Evolutionary conservation across 108 stramenopile genomes (phyloP).

Genomic region (Pseudonitzschia multiseries): DNA sequence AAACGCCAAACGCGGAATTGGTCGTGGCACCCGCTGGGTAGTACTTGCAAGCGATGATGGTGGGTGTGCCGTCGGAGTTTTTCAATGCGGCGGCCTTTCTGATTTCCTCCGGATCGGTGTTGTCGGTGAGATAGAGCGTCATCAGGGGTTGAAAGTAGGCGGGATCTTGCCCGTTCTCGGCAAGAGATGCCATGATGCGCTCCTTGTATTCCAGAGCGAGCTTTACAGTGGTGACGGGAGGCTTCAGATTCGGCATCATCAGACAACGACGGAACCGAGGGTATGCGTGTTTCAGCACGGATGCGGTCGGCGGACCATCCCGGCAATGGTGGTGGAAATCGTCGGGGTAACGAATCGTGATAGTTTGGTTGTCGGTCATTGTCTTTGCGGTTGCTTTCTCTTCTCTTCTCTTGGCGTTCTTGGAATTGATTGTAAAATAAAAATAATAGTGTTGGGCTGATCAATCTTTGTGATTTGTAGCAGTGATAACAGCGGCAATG

Average conservation of each 20-base stretch:
- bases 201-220: constrained; percentile 88
- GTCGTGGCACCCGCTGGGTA: constrained; percentile 99
- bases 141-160: constrained; percentile 71
- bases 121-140: constrained; percentile 97
- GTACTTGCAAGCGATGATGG: constrained; percentile 91
- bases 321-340: constrained; percentile 90
- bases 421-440: neutral
- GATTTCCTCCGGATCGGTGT: constrained; percentile 94
- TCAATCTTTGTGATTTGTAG: no score
- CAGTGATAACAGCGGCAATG: neutral
- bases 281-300: constrained; percentile 65
- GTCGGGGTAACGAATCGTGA: constrained; percentile 41
- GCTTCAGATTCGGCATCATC: constrained; percentile 98
- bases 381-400: neutral
- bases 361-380: constrained; percentile 11
- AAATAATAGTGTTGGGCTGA: neutral
- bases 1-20: constrained; percentile 95
- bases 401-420: neutral
- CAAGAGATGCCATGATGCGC: constrained; percentile 62
- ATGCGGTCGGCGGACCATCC: constrained; percentile 66
- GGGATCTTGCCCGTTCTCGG: constrained; percentile 14
- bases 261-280: constrained; percentile 82
- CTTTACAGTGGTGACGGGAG: constrained; percentile 93
- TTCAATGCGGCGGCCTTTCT: constrained; percentile 57
- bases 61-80: constrained; percentile 46